These are phyloP conservation scores for Bromus sterilis DNA, from an alignment of 176 grass and related monocot species.

Conservation along the genomic window DNA sequence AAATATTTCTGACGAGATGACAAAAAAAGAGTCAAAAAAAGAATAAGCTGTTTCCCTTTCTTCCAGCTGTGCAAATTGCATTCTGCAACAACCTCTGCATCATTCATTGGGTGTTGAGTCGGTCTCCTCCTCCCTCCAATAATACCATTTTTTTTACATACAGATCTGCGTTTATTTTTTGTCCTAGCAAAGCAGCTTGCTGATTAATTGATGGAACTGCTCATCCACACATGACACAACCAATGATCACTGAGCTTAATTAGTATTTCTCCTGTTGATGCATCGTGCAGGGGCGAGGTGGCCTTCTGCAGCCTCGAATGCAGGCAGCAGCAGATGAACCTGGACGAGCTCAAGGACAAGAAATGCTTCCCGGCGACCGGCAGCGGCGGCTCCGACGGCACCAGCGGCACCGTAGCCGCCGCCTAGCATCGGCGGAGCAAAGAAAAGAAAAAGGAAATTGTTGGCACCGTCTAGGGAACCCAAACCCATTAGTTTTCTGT, in stretches of 20 bases:
- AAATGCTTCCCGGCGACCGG: conserved; percentile 27
- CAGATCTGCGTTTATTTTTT: neutral
- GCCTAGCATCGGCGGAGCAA: conserved; percentile 25
- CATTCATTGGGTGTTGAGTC: conserved; percentile 8
- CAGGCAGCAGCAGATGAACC: conserved; percentile 74
- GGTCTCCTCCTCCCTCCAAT: conserved; percentile 11
- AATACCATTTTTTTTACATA: too few relatives aligned
- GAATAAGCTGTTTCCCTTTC: conserved; percentile 1
- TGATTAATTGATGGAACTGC: neutral
- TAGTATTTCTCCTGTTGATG: neutral
- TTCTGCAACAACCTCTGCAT: neutral
- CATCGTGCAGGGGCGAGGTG: conserved; percentile 66
- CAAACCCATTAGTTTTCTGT: conserved; percentile 33
- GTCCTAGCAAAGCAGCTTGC: neutral
- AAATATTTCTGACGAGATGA: neutral
- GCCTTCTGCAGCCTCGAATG: conserved; percentile 85
- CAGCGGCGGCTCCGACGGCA: conserved; percentile 33
- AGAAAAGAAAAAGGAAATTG: neutral
- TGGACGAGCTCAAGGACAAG: conserved; percentile 69
- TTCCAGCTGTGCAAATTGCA: conserved; percentile 14
- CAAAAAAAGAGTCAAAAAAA: neutral
- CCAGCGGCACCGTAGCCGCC: conserved; percentile 45
- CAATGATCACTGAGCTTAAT: neutral
- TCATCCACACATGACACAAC: neutral
- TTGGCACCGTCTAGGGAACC: conserved; percentile 25